A percentile compares a stretch with the other conserved stretches of the same genome.
Evolutionary conservation across 495 filamentous ascomycete genomes (phyloP).

Genomic region (Penicillium samsonianum): DNA sequence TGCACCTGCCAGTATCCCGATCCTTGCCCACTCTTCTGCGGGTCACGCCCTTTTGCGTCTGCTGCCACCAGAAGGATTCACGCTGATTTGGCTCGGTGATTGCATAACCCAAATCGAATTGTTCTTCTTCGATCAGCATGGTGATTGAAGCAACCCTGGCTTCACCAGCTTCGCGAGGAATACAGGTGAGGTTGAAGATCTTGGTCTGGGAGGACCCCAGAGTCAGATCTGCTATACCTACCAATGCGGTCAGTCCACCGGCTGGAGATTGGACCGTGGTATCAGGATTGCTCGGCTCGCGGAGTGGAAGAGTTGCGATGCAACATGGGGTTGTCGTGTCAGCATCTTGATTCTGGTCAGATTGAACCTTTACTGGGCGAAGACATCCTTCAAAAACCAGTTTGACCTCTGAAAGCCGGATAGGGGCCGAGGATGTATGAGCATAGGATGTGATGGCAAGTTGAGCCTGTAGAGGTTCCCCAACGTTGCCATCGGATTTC

Average conservation of each 20-base stretch:
- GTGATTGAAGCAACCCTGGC: conserved; percentile 65
- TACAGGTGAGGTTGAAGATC: conserved; percentile 69
- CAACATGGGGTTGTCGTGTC: conserved; percentile 26
- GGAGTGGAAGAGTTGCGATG: conserved; percentile 37
- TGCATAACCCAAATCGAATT: conserved; percentile 68
- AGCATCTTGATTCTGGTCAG: conserved; percentile 33
- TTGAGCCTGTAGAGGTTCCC: conserved; percentile 73
- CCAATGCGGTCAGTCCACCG: conserved; percentile 39
- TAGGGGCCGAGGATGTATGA: conserved; percentile 58
- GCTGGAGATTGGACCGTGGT: conserved; percentile 44
- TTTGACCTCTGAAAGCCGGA: conserved; percentile 64
- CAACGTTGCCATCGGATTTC: conserved; percentile 76
- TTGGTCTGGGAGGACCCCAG: conserved; percentile 68
- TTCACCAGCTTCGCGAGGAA: conserved; percentile 79
- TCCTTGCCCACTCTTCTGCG: conserved; percentile 43
- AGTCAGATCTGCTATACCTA: conserved; percentile 64
- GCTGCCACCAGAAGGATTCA: conserved; percentile 56
- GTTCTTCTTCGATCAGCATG: conserved; percentile 59
- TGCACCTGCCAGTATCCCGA: conserved; percentile 49
- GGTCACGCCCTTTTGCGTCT: conserved; percentile 39
- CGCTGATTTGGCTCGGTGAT: conserved; percentile 51
- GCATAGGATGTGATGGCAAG: conserved; percentile 71
- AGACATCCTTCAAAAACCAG: conserved; percentile 70
- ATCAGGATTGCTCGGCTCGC: conserved; percentile 36
- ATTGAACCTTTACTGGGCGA: conserved; percentile 53